Base-by-base conservation (phyloP, 2,329 filamentous ascomycete species). In the Gremmenia infestans region DNA sequence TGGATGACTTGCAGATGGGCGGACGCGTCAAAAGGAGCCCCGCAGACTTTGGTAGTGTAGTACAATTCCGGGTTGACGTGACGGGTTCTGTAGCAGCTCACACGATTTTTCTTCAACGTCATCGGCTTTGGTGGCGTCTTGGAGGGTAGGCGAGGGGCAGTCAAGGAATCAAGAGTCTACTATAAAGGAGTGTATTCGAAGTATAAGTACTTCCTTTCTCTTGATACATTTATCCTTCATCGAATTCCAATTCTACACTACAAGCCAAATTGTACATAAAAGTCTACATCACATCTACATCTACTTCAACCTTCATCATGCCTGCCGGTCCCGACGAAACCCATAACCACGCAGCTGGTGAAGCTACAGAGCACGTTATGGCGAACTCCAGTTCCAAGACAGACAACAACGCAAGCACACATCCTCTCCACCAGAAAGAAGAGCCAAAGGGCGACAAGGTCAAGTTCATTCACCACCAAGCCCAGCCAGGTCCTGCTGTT, bases 401-500 rank as follows among this genome's bases (percentile, higher is more conserved):
- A 15, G 67, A 73, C 9, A 70, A 67, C 2, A 72, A 63, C 42
- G 71, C 68, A 32, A 72, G 66, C 57, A 67, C 62, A 48, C 74
- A 72, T 53, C 69, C 69, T 9, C 36, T 68, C 19, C 72, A 76
- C 55, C 43, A 69, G 9, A 56, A 68, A 56, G 69, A 64, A 12
- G 51, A 72, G 19, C 71, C 71, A 12, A 77, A 77, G 60, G 76
- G 76, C 15, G 76, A 77, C 37, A 70, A 73, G 32, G 74, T 78
- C 47, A 69, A 76, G 25, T 77, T 82, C 66, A 73, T 76, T 53
- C 74, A 79, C 37, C 76, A 80, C 67, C 69, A 77, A 54, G 82
- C 82, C 17, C 73, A 80, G 51, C 83, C 82, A 12, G 83, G 83
- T 36, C 83, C 83, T 15, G 82, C 74, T 28, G 64, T 83, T 25